A percentile compares a stretch with the other conserved stretches of the same genome.
These are phyloP conservation scores for Syzygium aqueum DNA, from an alignment of 345 rosid species.

Conservation along the genomic window DNA sequence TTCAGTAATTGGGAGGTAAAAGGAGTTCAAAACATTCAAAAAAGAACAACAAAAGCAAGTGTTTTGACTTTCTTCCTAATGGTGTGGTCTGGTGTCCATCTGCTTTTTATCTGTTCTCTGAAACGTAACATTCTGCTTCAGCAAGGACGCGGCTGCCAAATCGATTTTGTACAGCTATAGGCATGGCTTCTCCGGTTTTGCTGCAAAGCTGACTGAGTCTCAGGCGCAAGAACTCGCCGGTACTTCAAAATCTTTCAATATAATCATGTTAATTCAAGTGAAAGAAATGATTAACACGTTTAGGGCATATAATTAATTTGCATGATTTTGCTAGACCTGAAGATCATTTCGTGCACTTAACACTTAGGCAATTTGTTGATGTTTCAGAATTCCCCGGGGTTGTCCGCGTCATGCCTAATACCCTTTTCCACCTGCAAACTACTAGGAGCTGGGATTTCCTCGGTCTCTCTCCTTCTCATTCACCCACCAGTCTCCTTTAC, in stretches of 20 bases:
- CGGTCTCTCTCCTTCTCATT: constrained; percentile 31
- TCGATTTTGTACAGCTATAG: constrained; percentile 61
- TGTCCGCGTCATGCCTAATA: constrained; percentile 43
- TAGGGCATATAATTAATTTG: background rate
- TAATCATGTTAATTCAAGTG: background rate
- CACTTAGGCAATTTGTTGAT: background rate
- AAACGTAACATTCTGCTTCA: constrained; percentile 18
- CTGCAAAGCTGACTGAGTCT: constrained; percentile 53
- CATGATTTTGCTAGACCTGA: background rate
- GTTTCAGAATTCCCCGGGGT: constrained; percentile 46
- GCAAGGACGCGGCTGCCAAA: constrained; percentile 38
- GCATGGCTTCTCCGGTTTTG: constrained; percentile 74
- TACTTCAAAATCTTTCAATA: constrained; percentile 1
- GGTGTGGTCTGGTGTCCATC: background rate
- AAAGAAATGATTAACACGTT: too few relatives aligned
- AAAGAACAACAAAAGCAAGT: background rate
- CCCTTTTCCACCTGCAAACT: constrained; percentile 42
- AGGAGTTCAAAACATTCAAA: background rate
- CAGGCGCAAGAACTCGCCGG: constrained; percentile 49
- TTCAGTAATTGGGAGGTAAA: constrained; percentile 50
- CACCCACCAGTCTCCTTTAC: constrained; percentile 30
- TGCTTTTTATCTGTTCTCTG: background rate
- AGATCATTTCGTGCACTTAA: background rate
- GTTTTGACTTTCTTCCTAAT: background rate
- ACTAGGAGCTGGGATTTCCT: constrained; percentile 60